Conservation (phyloP, 1,284 basidiomycete genomes). For the Vanrija pseudolonga region DNA sequence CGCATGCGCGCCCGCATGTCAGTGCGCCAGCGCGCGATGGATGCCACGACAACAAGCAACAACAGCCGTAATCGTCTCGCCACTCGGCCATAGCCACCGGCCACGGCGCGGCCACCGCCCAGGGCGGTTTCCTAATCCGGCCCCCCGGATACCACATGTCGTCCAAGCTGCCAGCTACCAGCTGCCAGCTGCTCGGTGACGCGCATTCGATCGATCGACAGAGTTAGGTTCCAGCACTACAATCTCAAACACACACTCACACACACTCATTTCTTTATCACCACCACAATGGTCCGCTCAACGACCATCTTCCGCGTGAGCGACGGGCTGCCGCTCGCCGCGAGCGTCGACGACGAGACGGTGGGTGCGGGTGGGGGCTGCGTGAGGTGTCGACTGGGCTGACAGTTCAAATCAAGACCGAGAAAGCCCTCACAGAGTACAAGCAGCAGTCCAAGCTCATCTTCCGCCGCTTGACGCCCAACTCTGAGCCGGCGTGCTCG, state of each 20-base stretch:
- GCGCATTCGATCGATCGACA: no score
- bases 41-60: no score
- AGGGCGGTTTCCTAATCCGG: no score
- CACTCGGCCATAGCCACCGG: no score
- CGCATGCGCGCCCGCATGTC: no score
- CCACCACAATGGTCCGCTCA: slow-evolving; percentile 77
- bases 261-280: background rate
- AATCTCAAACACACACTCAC: background rate
- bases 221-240: no score
- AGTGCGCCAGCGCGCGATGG: no score
- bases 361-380: slow-evolving; percentile 51
- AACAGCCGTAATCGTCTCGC: no score
- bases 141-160: no score
- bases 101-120: no score
- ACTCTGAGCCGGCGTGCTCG: slow-evolving; percentile 90
- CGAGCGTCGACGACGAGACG: slow-evolving; percentile 92
- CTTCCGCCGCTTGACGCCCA: slow-evolving; percentile 86
- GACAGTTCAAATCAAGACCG: slow-evolving; percentile 63
- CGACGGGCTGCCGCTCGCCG: slow-evolving; percentile 86
- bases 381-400: background rate
- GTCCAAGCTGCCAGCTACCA: no score
- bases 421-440: slow-evolving; percentile 88
- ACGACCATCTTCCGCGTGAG: slow-evolving; percentile 87
- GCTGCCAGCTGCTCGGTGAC: no score
- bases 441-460: slow-evolving; percentile 98